Base-by-base conservation (phyloP, 2,329 filamentous ascomycete species). In the Microdochium trichocladiopsis region DNA sequence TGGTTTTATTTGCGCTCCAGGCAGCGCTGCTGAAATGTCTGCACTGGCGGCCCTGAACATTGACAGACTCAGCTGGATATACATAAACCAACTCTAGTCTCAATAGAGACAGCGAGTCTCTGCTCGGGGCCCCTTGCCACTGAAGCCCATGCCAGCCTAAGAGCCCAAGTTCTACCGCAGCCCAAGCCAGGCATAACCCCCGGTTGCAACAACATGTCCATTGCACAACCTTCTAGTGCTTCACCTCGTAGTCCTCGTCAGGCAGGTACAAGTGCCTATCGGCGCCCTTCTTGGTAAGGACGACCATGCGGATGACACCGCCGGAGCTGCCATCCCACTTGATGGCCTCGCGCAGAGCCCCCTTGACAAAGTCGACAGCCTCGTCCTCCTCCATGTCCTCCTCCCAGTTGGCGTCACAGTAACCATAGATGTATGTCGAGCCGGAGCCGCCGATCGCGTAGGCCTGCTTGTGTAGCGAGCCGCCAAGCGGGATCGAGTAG, bases 271-370 rank as follows among this genome's bases (percentile, higher is more conserved):
- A 73, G 77, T 97, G 94, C 73, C 94, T 84, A 72, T 94, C 85
- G 6, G 93, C 92, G 33, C 94, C 94, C 66, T 88, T 84, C 63
- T 84, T 85, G 57, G 93, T 99, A 72, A 99, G 75, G 54, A 99
- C 94, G 56, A 97, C 93, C 89, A 99, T 90, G 62, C 94, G 85
- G 65, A 99, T 99, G 55, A 99, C 94, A 75, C 94, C 94, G 60
- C 94, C 94, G 2, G 94, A 97, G 77, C 92, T 96, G 58, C 94
- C 94, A 69, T 99, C 94, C 94, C 94, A 99, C 75, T 96, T 96
- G 80, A 99, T 97, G 16, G 94, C 94, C 78, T 99, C 93, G 65
- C 83, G 78, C 66, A 99, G 76, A 28, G 94, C 86, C 48, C 85
- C 87, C 76, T 96, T 96, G 69, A 99, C 94, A 65, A 99, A 99